Evolutionary conservation across 2,329 filamentous ascomycete genomes (phyloP).

Genomic region (Aureobasidium sp.): DNA sequence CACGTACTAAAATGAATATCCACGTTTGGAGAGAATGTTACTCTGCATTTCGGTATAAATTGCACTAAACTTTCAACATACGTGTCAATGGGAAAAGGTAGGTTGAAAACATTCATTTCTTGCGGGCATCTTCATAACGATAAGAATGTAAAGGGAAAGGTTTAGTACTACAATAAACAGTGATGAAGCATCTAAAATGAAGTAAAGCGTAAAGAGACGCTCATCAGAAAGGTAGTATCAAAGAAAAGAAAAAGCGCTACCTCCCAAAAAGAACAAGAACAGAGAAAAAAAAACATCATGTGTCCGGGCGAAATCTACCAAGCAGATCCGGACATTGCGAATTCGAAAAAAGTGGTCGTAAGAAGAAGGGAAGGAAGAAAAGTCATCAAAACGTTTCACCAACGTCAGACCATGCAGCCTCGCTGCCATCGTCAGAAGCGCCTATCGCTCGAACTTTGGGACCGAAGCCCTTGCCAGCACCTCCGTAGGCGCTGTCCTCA

Average conservation of each 20-base stretch:
- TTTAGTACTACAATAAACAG: neutral
- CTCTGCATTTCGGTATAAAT: too few species aligned
- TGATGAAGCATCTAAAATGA: neutral
- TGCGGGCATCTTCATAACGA: neutral
- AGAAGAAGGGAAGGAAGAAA: neutral
- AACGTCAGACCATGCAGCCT: conserved; percentile 29
- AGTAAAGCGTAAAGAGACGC: neutral
- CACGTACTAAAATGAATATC: too few species aligned
- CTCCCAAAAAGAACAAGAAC: neutral
- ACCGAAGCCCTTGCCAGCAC: conserved; percentile 1
- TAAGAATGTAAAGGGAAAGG: neutral
- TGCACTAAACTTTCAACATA: neutral
- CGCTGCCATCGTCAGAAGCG: conserved; percentile 21
- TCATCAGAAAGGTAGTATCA: neutral
- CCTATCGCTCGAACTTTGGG: conserved; percentile 19
- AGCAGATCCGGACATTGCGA: neutral
- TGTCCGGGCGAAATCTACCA: neutral
- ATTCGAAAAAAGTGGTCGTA: neutral
- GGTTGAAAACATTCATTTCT: neutral
- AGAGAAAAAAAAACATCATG: neutral
- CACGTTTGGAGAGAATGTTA: too few species aligned
- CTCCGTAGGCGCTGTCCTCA: conserved; percentile 25
- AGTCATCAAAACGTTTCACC: conserved; percentile 26
- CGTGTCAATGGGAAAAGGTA: too few species aligned
- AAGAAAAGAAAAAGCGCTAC: neutral